phyloP scores from a whole-genome alignment of 2,329 filamentous ascomycete species.

The Botrytis porri region DNA sequence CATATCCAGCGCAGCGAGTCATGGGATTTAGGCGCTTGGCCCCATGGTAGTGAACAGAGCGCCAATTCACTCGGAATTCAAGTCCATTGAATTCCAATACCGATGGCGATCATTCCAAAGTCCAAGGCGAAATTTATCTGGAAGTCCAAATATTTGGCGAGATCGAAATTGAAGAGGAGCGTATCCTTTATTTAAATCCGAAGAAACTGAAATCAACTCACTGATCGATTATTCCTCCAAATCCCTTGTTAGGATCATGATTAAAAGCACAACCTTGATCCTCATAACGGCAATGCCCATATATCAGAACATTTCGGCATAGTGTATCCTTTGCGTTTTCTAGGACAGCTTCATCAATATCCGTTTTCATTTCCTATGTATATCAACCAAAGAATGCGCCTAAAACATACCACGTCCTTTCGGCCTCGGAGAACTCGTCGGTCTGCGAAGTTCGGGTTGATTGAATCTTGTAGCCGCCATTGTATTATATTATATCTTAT shows the following conservation, averaged over 20 bases:
- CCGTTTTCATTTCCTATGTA: background rate
- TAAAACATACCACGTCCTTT: slow-evolving; percentile 51
- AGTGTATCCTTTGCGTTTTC: slow-evolving; percentile 82
- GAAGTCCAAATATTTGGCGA: background rate
- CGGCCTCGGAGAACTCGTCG: slow-evolving; percentile 54
- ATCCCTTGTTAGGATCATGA: slow-evolving; percentile 70
- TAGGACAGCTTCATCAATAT: slow-evolving; percentile 38
- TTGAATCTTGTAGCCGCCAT: slow-evolving; percentile 38
- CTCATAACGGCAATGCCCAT: slow-evolving; percentile 88
- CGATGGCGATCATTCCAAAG: background rate
- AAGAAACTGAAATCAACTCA: slow-evolving; percentile 40
- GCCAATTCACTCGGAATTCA: background rate
- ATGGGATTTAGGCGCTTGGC: background rate
- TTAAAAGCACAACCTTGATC: slow-evolving; percentile 87
- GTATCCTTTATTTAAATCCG: background rate
- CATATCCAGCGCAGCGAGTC: background rate
- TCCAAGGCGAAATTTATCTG: background rate
- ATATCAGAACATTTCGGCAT: slow-evolving; percentile 90
- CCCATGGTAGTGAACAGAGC: background rate
- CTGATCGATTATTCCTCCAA: slow-evolving; percentile 47
- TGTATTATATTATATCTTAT: slow-evolving; percentile 21
- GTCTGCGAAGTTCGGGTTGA: slow-evolving; percentile 37
- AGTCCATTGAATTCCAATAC: background rate
- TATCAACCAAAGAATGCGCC: background rate
- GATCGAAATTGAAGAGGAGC: background rate